These are phyloP conservation scores for Cercospora beticola DNA, from an alignment of 2,329 filamentous ascomycete genomes.

Conservation along the genomic window DNA sequence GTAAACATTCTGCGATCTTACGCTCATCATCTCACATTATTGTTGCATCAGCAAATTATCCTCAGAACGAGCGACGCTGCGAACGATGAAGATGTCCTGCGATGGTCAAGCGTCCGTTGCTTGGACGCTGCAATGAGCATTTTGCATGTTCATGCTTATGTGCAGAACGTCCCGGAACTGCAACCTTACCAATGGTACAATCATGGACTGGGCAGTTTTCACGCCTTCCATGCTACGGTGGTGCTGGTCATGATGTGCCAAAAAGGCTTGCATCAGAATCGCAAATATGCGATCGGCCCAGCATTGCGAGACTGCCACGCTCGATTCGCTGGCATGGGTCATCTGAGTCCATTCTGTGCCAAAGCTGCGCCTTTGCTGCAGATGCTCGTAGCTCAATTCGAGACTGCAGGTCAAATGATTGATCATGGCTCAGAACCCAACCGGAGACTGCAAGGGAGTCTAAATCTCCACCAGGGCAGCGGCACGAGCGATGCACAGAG, in stretches of 20 bases:
- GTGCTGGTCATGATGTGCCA: neutral
- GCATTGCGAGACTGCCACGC: neutral
- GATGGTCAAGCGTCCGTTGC: neutral
- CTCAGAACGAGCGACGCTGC: neutral
- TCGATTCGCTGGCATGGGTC: neutral
- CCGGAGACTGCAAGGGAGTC: no score
- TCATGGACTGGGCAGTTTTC: constrained; percentile 4
- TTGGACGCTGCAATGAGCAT: neutral
- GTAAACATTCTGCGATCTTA: constrained; percentile 3
- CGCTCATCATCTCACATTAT: neutral
- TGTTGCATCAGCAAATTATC: neutral
- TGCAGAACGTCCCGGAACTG: neutral
- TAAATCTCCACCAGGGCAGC: neutral
- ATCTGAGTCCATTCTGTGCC: neutral
- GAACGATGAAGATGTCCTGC: neutral
- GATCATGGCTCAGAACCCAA: neutral
- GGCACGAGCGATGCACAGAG: neutral
- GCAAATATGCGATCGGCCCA: neutral
- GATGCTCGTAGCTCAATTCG: neutral
- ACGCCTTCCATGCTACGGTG: constrained; percentile 2
- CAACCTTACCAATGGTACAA: constrained; percentile 4
- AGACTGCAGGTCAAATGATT: neutral
- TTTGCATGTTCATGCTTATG: neutral
- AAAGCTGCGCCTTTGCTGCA: constrained; percentile 1
- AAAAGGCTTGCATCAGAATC: neutral